These are phyloP conservation scores for Euclidium syriacum DNA, from an alignment of 345 rosid genomes.

Conservation along the genomic window DNA sequence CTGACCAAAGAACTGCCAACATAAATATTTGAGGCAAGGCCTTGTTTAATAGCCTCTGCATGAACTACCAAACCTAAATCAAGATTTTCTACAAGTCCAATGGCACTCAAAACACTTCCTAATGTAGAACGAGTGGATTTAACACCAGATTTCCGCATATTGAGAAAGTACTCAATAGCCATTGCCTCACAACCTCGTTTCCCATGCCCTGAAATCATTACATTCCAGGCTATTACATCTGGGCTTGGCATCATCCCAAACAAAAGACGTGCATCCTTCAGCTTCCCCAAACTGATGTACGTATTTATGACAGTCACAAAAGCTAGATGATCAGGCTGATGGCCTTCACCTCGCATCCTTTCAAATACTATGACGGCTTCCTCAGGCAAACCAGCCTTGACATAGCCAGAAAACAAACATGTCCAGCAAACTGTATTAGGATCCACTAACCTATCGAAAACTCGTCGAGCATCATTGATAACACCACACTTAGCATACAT, in stretches of 20 bases:
- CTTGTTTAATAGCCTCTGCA: slow-evolving; percentile 80
- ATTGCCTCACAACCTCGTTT: slow-evolving; percentile 55
- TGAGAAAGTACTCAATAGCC: slow-evolving; percentile 50
- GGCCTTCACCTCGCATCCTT: slow-evolving; percentile 49
- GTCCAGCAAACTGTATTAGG: slow-evolving; percentile 86
- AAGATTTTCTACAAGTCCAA: slow-evolving; percentile 50
- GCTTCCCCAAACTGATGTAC: slow-evolving; percentile 56
- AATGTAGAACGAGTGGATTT: slow-evolving; percentile 80
- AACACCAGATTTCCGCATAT: slow-evolving; percentile 60
- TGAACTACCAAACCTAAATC: slow-evolving; percentile 70
- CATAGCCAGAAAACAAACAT: slow-evolving; percentile 76
- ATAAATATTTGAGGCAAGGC: slow-evolving; percentile 70
- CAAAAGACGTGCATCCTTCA: slow-evolving; percentile 56
- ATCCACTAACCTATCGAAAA: slow-evolving; percentile 50
- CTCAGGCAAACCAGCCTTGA: slow-evolving; percentile 55
- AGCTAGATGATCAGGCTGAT: slow-evolving; percentile 67
- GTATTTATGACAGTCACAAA: slow-evolving; percentile 59
- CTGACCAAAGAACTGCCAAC: slow-evolving; percentile 86
- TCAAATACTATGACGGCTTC: slow-evolving; percentile 61
- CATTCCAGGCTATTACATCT: slow-evolving; percentile 88
- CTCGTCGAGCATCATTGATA: slow-evolving; percentile 49
- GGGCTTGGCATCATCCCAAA: slow-evolving; percentile 55
- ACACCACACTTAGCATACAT: slow-evolving; percentile 69
- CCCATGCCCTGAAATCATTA: slow-evolving; percentile 89
- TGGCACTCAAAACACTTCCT: slow-evolving; percentile 77